These are phyloP conservation scores for Cryptococcus jaspeensis DNA, from an alignment of 1,284 basidiomycete genomes.

Conservation along the genomic window DNA sequence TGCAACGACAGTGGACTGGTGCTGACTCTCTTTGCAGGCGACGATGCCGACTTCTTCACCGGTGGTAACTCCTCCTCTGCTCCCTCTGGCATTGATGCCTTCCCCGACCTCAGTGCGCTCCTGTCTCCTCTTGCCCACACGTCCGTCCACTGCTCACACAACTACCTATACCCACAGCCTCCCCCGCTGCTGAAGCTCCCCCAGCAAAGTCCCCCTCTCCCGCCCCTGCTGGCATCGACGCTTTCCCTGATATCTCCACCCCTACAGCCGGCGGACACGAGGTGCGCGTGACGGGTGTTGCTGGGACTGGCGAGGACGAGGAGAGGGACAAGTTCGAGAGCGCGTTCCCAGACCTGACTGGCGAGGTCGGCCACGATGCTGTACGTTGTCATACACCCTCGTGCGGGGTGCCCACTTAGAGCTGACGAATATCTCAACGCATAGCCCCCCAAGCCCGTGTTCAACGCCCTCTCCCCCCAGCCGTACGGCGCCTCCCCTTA, in stretches of 20 bases:
- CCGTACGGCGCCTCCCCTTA: conserved; percentile 51
- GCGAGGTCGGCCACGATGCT: conserved; percentile 32
- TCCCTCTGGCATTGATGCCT: conserved; percentile 43
- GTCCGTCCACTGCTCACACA: too few species aligned
- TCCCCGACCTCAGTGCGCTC: conserved; percentile 37
- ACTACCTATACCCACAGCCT: conserved; percentile 5
- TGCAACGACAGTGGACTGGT: too few species aligned
- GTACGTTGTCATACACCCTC: conserved; percentile 22
- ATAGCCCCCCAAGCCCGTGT: conserved; percentile 40
- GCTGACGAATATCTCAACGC: conserved; percentile 17
- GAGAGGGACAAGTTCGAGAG: conserved; percentile 88
- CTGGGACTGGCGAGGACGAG: conserved; percentile 55
- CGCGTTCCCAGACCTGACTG: conserved; percentile 83
- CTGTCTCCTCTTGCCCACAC: not conserved
- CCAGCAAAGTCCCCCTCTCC: conserved; percentile 22
- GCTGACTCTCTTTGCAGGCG: conserved; percentile 26
- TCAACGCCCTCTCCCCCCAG: conserved; percentile 45
- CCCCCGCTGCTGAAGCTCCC: conserved; percentile 12
- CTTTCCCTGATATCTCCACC: conserved; percentile 69
- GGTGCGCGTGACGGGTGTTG: conserved; percentile 72
- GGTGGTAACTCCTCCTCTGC: conserved; percentile 36
- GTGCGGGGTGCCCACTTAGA: not conserved
- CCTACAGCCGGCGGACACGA: conserved; percentile 33
- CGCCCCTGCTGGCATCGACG: conserved; percentile 47
- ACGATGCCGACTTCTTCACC: conserved; percentile 50